Conservation (phyloP, 805 yeast species). For the Saccharomyces mikatae region DNA sequence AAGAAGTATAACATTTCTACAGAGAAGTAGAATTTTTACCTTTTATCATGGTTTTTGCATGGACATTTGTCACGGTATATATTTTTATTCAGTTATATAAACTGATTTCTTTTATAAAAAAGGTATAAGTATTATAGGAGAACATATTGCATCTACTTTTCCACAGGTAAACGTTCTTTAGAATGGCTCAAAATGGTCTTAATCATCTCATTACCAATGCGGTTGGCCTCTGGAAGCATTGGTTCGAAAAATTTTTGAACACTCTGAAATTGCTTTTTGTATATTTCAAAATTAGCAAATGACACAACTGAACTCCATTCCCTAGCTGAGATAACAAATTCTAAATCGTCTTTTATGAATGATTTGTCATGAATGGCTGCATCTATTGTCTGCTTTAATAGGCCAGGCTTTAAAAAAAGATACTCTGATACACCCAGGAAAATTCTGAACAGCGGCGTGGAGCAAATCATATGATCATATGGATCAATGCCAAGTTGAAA, state of each 20-base stretch:
- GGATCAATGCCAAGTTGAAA: constrained; percentile 76
- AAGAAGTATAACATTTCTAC: background rate
- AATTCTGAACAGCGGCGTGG: constrained; percentile 88
- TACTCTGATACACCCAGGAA: constrained; percentile 92
- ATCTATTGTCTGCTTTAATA: constrained; percentile 71
- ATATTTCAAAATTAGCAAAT: constrained; percentile 65
- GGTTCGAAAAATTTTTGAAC: constrained; percentile 81
- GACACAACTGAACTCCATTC: constrained; percentile 76
- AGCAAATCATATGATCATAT: constrained; percentile 92
- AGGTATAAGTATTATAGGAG: background rate
- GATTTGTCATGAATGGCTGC: constrained; percentile 59
- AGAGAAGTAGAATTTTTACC: background rate
- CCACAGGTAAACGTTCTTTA: constrained; percentile 3
- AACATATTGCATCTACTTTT: background rate
- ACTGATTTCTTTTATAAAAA: background rate
- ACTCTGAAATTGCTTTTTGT: constrained; percentile 62
- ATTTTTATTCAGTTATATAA: background rate
- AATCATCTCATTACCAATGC: constrained; percentile 90
- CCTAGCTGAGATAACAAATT: constrained; percentile 85
- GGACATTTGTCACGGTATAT: background rate
- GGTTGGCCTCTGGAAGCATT: constrained; percentile 82
- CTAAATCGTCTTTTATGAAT: constrained; percentile 84
- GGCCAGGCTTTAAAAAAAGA: constrained; percentile 72
- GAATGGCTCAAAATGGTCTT: constrained; percentile 51
- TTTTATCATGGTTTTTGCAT: background rate